Conservation (phyloP, 768 basidiomycete species). For the Phaffia tasmanica region DNA sequence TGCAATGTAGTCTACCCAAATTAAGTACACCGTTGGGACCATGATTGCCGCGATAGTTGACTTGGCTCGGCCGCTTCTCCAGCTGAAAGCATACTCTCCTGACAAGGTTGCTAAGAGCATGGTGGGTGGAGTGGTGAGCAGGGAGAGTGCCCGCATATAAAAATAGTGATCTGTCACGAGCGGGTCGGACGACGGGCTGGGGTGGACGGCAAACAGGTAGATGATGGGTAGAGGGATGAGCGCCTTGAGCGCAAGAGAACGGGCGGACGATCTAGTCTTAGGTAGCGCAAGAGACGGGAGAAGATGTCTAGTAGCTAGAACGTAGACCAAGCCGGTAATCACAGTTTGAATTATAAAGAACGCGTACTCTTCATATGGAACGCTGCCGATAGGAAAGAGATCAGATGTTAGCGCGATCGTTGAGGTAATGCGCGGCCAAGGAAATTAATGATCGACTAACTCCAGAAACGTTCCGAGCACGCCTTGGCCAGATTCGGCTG, state of each 20-base stretch:
- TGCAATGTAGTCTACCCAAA: slow-evolving; percentile 10
- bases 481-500: background rate
- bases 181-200: too few species aligned
- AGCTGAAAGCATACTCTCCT: background rate
- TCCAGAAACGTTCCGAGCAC: slow-evolving; percentile 6
- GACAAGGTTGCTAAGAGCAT: background rate
- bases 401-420: too few species aligned
- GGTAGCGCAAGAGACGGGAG: slow-evolving; percentile 13
- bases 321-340: slow-evolving; percentile 3
- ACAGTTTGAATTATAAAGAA: slow-evolving; percentile 14
- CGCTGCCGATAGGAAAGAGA: background rate
- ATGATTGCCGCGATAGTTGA: background rate
- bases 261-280: background rate
- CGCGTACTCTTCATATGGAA: slow-evolving; percentile 11
- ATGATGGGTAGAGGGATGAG: background rate
- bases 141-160: too few species aligned
- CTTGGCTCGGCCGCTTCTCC: background rate
- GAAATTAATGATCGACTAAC: too few species aligned
- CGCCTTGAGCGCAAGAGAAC: background rate
- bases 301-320: slow-evolving; percentile 1
- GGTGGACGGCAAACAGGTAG: background rate
- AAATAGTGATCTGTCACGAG: too few species aligned
- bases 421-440: too few species aligned
- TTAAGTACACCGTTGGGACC: slow-evolving; percentile 3
- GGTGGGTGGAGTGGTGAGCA: slow-evolving; percentile 10